A percentile compares a stretch with the other conserved stretches of the same genome.
phyloP scores from a whole-genome alignment of 345 rosid genomes.

The Syzygium jambos region DNA sequence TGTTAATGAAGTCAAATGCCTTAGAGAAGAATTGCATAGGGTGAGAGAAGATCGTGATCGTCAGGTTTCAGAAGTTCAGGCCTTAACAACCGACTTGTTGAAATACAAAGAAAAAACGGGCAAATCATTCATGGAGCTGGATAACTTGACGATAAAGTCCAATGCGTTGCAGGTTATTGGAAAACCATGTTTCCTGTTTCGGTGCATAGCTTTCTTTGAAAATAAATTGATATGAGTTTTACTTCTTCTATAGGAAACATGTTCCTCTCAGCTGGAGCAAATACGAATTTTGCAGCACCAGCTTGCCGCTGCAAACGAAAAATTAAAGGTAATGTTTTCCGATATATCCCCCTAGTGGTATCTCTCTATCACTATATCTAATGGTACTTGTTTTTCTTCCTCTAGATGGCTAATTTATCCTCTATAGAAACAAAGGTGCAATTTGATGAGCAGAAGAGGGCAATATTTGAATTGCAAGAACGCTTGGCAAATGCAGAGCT shows the following conservation, averaged over 20 bases:
- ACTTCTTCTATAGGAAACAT: conserved; percentile 49
- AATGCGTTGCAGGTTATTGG: conserved; percentile 72
- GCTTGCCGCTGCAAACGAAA: conserved; percentile 63
- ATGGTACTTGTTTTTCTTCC: neutral
- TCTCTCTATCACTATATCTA: neutral
- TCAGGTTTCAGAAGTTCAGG: conserved; percentile 46
- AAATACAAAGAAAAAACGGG: conserved; percentile 67
- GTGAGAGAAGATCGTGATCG: conserved; percentile 88
- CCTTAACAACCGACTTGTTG: conserved; percentile 41
- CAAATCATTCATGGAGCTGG: conserved; percentile 60
- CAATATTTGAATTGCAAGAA: conserved; percentile 31
- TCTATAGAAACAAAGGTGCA: conserved; percentile 35
- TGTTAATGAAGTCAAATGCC: conserved; percentile 51
- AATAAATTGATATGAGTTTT: neutral
- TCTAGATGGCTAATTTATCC: conserved; percentile 54
- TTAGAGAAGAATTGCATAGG: conserved; percentile 73
- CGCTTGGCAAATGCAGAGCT: conserved; percentile 54
- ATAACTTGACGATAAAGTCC: conserved; percentile 41
- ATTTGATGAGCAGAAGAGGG: conserved; percentile 43
- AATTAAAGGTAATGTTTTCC: conserved; percentile 49
- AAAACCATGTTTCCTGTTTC: neutral
- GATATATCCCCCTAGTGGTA: neutral
- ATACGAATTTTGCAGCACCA: conserved; percentile 51
- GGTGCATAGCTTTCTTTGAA: neutral
- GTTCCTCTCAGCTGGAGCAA: conserved; percentile 71